Percentiles rank a stretch among this genome's conserved stretches.
Conservation (phyloP, 2,329 filamentous ascomycete genomes). For the Microcyclosporella mali region DNA sequence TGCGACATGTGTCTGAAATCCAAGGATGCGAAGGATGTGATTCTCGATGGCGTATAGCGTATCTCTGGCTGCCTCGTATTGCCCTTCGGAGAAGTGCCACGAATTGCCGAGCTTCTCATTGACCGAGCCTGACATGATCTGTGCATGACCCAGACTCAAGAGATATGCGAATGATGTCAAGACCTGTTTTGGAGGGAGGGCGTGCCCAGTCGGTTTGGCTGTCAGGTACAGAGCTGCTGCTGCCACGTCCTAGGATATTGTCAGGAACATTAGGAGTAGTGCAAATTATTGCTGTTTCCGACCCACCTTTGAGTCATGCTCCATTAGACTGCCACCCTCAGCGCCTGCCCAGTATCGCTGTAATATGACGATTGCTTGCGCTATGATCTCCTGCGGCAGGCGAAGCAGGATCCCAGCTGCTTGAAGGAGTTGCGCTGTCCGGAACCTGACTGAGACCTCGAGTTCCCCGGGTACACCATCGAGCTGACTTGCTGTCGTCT, state of each 20-base stretch:
- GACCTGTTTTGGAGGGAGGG: slow-evolving; percentile 71
- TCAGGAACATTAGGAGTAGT: too few relatives aligned
- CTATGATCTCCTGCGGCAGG: slow-evolving; percentile 77
- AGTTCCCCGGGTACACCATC: slow-evolving; percentile 59
- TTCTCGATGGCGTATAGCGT: slow-evolving; percentile 69
- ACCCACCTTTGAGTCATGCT: slow-evolving; percentile 48
- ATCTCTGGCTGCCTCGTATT: slow-evolving; percentile 59
- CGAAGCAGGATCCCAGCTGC: slow-evolving; percentile 74
- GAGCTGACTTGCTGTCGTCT: slow-evolving; percentile 48
- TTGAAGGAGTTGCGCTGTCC: slow-evolving; percentile 68
- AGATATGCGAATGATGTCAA: slow-evolving; percentile 83
- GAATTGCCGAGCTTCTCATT: slow-evolving; percentile 8
- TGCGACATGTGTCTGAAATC: slow-evolving; percentile 78
- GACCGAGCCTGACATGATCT: slow-evolving; percentile 28
- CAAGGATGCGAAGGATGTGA: slow-evolving; percentile 66
- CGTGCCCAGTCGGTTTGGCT: slow-evolving; percentile 72
- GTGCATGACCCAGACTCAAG: slow-evolving; percentile 54
- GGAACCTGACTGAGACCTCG: slow-evolving; percentile 65
- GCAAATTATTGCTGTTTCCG: too few relatives aligned
- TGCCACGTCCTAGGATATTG: slow-evolving; percentile 60
- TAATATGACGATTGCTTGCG: slow-evolving; percentile 76
- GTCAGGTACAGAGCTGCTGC: slow-evolving; percentile 75
- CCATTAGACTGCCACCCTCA: slow-evolving; percentile 44
- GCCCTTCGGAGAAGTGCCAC: slow-evolving; percentile 62
- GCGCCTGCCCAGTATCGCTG: slow-evolving; percentile 70